Evolutionary conservation across 768 basidiomycete genomes (phyloP).

Genomic region (Kwoniella bestiolae): DNA sequence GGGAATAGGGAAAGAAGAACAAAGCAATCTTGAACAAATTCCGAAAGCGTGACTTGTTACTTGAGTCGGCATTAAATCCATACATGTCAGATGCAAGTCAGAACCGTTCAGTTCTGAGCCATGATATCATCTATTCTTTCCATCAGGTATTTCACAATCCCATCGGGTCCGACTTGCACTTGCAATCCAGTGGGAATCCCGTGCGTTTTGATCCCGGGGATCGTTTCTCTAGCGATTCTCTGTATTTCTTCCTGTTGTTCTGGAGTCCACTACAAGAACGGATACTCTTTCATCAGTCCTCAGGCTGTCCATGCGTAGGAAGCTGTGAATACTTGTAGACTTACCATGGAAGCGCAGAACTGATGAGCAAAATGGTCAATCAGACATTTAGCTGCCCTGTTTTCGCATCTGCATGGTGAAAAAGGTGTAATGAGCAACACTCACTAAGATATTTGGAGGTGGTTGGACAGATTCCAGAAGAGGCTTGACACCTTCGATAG

Average conservation of each 20-base stretch:
- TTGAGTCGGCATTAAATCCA: too few species aligned
- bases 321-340: slow-evolving; percentile 5
- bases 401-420: too few species aligned
- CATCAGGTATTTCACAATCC: slow-evolving; percentile 46
- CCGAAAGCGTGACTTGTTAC: too few species aligned
- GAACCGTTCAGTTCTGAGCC: neutral
- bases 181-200: slow-evolving; percentile 53
- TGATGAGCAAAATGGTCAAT: neutral
- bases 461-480: slow-evolving; percentile 42
- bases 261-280: slow-evolving; percentile 46
- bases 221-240: slow-evolving; percentile 44
- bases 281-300: neutral
- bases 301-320: neutral
- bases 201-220: slow-evolving; percentile 50
- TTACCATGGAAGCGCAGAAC: slow-evolving; percentile 51
- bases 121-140: slow-evolving; percentile 50
- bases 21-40: too few species aligned
- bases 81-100: too few species aligned
- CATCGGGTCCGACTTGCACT: slow-evolving; percentile 46
- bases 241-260: slow-evolving; percentile 52
- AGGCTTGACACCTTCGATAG: slow-evolving; percentile 51
- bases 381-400: neutral
- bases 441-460: slow-evolving; percentile 45
- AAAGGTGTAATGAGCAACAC: neutral
- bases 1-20: too few species aligned